phyloP scores from a whole-genome alignment of 208 protist genomes.

The Balamuthia mandrillaris region DNA sequence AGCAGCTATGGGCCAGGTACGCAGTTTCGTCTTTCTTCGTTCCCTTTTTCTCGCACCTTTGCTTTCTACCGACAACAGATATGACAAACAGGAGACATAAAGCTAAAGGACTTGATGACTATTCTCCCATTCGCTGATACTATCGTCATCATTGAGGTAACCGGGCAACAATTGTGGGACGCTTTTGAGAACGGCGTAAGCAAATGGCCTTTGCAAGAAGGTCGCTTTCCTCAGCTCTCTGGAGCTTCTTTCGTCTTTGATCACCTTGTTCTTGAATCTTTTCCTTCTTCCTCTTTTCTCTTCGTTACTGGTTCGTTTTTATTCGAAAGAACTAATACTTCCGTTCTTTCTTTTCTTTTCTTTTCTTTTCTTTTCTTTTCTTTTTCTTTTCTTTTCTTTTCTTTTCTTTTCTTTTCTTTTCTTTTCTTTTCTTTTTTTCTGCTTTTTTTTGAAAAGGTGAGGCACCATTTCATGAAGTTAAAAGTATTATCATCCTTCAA shows the following conservation, averaged over 20 bases:
- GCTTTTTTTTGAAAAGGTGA: not conserved
- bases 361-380: no score
- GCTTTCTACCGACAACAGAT: no score
- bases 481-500: not conserved
- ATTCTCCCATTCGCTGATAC: constrained; percentile 37
- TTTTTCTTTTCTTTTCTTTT: no score
- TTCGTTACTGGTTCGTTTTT: no score
- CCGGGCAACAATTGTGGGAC: constrained; percentile 23
- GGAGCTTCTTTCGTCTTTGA: constrained; percentile 33
- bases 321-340: no score
- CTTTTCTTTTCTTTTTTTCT: no score
- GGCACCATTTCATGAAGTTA: constrained; percentile 12
- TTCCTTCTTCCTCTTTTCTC: no score
- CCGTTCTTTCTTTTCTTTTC: no score
- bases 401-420: not conserved
- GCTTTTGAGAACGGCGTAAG: constrained; percentile 41
- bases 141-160: constrained; percentile 38
- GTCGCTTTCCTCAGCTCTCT: constrained; percentile 42
- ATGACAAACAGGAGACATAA: constrained; percentile 40
- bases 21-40: not conserved
- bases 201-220: constrained; percentile 41
- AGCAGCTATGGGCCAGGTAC: not conserved
- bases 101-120: constrained; percentile 20
- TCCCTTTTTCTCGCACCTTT: no score
- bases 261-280: not conserved